Evolutionary conservation across 768 basidiomycete species (phyloP).

Genomic region (Mycena haematopus): DNA sequence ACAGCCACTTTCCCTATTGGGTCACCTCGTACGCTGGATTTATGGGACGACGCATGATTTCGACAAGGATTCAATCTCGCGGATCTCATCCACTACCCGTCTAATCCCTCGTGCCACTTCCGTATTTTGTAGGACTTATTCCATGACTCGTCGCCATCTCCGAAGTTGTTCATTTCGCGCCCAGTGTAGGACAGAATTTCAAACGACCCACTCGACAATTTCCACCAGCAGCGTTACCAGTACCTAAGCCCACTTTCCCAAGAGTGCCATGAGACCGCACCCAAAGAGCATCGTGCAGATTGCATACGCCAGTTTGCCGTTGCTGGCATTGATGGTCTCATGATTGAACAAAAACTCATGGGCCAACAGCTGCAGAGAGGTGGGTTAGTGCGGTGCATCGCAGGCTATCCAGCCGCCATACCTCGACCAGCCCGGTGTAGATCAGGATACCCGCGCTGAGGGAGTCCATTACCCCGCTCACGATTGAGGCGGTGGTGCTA

Average conservation of each 20-base stretch:
- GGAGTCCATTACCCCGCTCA: constrained; percentile 86
- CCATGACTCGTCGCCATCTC: no score
- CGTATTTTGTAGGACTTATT: no score
- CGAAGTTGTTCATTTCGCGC: no score
- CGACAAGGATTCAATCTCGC: no score
- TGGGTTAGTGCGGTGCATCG: neutral
- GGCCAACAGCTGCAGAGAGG: constrained; percentile 68
- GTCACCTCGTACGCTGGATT: no score
- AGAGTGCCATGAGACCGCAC: constrained; percentile 86
- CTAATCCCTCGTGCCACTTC: no score
- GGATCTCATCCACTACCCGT: no score
- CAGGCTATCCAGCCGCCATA: constrained; percentile 41
- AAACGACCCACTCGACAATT: no score
- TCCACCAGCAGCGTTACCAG: neutral
- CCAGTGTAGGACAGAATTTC: no score
- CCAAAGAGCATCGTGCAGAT: constrained; percentile 82
- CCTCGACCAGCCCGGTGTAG: constrained; percentile 88
- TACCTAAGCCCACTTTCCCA: constrained; percentile 92
- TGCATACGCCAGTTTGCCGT: constrained; percentile 71
- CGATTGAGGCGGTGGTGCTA: constrained; percentile 76
- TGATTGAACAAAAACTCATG: constrained; percentile 95
- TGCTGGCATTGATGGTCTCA: constrained; percentile 78
- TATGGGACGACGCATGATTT: no score
- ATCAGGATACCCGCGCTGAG: constrained; percentile 87
- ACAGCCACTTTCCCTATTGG: no score